Conservation (phyloP, 2,329 filamentous ascomycete genomes). For the Stagonosporopsis vannaccii region DNA sequence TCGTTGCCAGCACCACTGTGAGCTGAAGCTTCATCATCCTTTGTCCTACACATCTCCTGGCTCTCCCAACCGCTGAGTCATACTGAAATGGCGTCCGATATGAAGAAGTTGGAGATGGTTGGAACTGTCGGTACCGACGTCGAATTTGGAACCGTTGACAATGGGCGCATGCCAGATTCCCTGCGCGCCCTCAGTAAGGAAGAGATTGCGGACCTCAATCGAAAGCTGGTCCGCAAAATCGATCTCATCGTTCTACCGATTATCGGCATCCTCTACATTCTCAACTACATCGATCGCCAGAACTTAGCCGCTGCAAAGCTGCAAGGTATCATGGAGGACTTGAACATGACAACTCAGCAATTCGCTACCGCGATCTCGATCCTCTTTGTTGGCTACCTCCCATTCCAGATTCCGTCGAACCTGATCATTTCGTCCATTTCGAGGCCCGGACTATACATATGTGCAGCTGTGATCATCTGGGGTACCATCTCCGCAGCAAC, state of each 20-base stretch:
- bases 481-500: slow-evolving; percentile 29
- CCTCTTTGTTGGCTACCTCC: slow-evolving; percentile 58
- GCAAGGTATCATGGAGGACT: slow-evolving; percentile 31
- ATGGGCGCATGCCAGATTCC: slow-evolving; percentile 23
- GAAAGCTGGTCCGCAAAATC: slow-evolving; percentile 28
- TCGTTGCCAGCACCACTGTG: slow-evolving; percentile 7
- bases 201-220: slow-evolving; percentile 24
- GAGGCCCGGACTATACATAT: slow-evolving; percentile 30
- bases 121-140: slow-evolving; percentile 10
- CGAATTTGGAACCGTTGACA: slow-evolving; percentile 11
- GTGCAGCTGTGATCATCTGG: slow-evolving; percentile 28
- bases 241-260: slow-evolving; percentile 28
- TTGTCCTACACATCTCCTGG: not conserved
- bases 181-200: slow-evolving; percentile 25
- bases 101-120: slow-evolving; percentile 15
- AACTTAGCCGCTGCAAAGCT: slow-evolving; percentile 29
- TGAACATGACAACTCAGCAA: slow-evolving; percentile 29
- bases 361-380: slow-evolving; percentile 56
- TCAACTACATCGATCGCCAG: slow-evolving; percentile 33
- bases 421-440: slow-evolving; percentile 29
- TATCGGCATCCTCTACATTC: slow-evolving; percentile 29
- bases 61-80: not conserved
- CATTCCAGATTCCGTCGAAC: slow-evolving; percentile 30
- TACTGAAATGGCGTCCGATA: slow-evolving; percentile 10
- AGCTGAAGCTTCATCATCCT: not conserved